phyloP scores from a whole-genome alignment of 176 grass and related monocot genomes.

The Luzula sylvatica region DNA sequence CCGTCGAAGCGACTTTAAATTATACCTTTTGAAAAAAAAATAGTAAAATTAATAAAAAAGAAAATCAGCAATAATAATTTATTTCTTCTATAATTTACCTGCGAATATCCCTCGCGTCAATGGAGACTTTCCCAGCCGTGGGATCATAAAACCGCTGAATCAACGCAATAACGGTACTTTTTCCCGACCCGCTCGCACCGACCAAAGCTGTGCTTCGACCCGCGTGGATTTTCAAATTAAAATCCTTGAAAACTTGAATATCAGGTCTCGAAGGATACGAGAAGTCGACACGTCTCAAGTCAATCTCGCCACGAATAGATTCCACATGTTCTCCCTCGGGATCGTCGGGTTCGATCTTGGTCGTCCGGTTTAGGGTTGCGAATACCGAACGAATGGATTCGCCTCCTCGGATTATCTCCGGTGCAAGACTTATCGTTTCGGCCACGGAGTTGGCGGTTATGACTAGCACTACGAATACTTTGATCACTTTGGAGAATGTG shows the following conservation, averaged over 20 bases:
- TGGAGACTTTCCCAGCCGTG: slow-evolving; percentile 50
- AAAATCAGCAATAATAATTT: too few species aligned
- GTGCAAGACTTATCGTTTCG: slow-evolving; percentile 83
- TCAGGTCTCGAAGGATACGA: slow-evolving; percentile 69
- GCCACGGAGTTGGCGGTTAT: slow-evolving; percentile 90
- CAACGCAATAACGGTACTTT: slow-evolving; percentile 83
- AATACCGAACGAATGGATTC: slow-evolving; percentile 91
- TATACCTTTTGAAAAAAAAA: slow-evolving; percentile 26
- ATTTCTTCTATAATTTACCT: background rate
- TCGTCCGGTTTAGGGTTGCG: slow-evolving; percentile 66
- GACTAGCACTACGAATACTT: slow-evolving; percentile 93
- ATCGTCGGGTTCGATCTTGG: slow-evolving; percentile 69
- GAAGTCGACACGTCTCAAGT: slow-evolving; percentile 83
- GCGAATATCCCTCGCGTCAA: slow-evolving; percentile 76
- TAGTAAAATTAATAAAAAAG: too few species aligned
- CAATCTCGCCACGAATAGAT: slow-evolving; percentile 64
- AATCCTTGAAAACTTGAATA: slow-evolving; percentile 86
- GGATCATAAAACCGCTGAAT: slow-evolving; percentile 92
- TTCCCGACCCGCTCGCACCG: slow-evolving; percentile 77
- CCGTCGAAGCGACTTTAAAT: slow-evolving; percentile 63
- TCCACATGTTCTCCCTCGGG: slow-evolving; percentile 61
- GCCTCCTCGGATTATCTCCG: slow-evolving; percentile 70
- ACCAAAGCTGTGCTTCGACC: slow-evolving; percentile 90
- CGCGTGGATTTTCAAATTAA: slow-evolving; percentile 80
- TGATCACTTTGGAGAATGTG: slow-evolving; percentile 97